Evolutionary conservation across 73 alveolate genomes (phyloP), one percentile per base, ranked within the genome.

Genomic region (Durusdinium trenchii): DNA sequence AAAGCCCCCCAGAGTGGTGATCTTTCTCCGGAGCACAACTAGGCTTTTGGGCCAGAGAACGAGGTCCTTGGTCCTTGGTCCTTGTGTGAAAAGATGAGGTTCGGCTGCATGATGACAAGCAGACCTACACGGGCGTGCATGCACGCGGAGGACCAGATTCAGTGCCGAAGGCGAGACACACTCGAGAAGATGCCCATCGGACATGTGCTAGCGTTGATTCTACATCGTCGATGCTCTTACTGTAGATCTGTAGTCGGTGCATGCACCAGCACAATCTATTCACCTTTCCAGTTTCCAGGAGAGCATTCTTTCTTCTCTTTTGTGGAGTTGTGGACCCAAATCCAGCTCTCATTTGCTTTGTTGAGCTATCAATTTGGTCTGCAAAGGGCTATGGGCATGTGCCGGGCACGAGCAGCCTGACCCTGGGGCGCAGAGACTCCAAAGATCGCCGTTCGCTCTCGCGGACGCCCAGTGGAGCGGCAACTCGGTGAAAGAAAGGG

Each of bases 141-240:
- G 99, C 99, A 2, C 99, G 99, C 51, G 99, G 99, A 14, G 99
- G 99, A 69, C 99, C 99, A 3, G 99, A 95, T 47, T 30, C 95
- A 9, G 99, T 81, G 47, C 90, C 99, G 32, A 95, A 95, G 95
- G 99, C 98, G 52, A 32, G 45, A 30, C n/a, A n/a, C n/a, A n/a
- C n/a, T n/a, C n/a, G n/a, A n/a, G n/a, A n/a, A n/a, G n/a, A n/a
- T n/a, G n/a, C n/a, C n/a, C n/a, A n/a, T n/a, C n/a, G n/a, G n/a
- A n/a, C n/a, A n/a, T n/a, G n/a, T n/a, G n/a, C n/a, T n/a, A n/a
- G n/a, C n/a, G n/a, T n/a, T n/a, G n/a, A n/a, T n/a, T n/a, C n/a
- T n/a, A n/a, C n/a, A n/a, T n/a, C n/a, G n/a, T n/a, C n/a, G n/a
- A n/a, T n/a, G n/a, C n/a, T n/a, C n/a, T n/a, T n/a, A n/a, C n/a